Conservation (phyloP, 352 stramenopile genomes). For the Globisporangium sylvaticum region DNA sequence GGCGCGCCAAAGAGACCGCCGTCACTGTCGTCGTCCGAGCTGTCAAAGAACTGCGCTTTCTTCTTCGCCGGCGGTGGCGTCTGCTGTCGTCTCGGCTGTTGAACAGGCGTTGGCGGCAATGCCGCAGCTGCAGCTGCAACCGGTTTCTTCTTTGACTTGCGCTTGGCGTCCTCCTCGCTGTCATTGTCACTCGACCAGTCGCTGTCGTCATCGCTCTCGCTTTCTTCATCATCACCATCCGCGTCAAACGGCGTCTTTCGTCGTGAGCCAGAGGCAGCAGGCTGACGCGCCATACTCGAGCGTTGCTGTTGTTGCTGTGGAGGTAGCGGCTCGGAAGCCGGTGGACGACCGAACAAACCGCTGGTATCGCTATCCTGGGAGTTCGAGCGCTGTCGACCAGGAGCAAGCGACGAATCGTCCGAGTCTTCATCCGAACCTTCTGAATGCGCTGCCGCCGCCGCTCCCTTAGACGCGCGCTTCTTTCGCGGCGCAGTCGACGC, state of each 20-base stretch:
- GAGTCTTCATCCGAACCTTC: conserved; percentile 27
- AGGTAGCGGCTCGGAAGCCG: conserved; percentile 14
- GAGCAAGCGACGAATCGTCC: conserved; percentile 26
- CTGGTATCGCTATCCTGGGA: conserved; percentile 57
- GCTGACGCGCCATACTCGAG: conserved; percentile 12
- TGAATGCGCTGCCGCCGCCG: conserved; percentile 10
- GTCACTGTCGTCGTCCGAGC: conserved; percentile 58
- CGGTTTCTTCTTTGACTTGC: conserved; percentile 13
- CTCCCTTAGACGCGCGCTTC: conserved; percentile 16
- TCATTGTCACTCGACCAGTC: conserved; percentile 53
- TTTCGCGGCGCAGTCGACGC: conserved; percentile 15
- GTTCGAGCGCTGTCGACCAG: conserved; percentile 24
- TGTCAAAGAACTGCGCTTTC: conserved; percentile 54
- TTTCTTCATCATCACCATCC: conserved; percentile 42
- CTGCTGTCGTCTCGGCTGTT: not conserved
- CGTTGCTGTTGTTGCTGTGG: not conserved
- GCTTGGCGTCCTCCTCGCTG: conserved; percentile 23
- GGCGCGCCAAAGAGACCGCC: conserved; percentile 12
- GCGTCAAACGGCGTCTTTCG: conserved; percentile 36
- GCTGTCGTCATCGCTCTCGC: conserved; percentile 36
- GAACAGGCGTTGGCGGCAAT: conserved; percentile 12
- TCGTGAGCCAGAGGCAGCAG: conserved; percentile 18
- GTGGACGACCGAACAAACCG: conserved; percentile 48
- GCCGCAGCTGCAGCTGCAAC: not conserved
- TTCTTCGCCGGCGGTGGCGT: conserved; percentile 19